A percentile compares a stretch with the other conserved stretches of the same genome.
phyloP scores from a whole-genome alignment of 2,329 filamentous ascomycete genomes.

The Sarocladium strictum region DNA sequence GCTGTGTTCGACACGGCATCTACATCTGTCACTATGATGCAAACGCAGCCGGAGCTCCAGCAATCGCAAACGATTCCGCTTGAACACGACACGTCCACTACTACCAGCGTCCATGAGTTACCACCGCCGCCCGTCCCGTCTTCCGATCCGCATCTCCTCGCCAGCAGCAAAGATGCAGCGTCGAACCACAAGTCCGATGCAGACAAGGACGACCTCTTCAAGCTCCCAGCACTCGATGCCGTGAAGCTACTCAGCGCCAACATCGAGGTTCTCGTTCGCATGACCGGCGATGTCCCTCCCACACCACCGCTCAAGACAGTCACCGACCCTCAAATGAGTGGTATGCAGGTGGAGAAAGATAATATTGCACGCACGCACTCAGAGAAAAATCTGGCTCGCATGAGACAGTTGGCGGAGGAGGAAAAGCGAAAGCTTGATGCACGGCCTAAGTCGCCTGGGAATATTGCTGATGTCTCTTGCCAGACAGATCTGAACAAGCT shows the following conservation, averaged over 20 bases:
- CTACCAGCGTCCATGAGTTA: slow-evolving; percentile 19
- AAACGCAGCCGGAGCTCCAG: slow-evolving; percentile 11
- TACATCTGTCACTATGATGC: slow-evolving; percentile 16
- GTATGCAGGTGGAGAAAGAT: slow-evolving; percentile 57
- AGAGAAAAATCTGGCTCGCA: slow-evolving; percentile 41
- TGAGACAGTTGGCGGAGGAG: neutral
- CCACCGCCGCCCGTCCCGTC: slow-evolving; percentile 39
- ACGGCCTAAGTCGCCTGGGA: neutral
- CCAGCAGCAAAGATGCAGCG: slow-evolving; percentile 10
- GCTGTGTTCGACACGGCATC: slow-evolving; percentile 19
- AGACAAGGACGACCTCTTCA: slow-evolving; percentile 61
- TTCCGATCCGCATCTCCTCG: slow-evolving; percentile 29
- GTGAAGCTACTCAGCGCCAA: slow-evolving; percentile 72
- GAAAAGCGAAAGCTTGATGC: neutral
- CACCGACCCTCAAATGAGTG: slow-evolving; percentile 59
- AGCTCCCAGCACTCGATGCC: slow-evolving; percentile 65
- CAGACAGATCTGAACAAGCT: slow-evolving; percentile 14
- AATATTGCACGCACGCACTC: slow-evolving; percentile 54
- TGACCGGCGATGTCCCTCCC: slow-evolving; percentile 73
- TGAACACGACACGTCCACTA: slow-evolving; percentile 10
- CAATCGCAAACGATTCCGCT: slow-evolving; percentile 15
- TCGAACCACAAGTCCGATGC: slow-evolving; percentile 11
- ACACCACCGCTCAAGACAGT: slow-evolving; percentile 65
- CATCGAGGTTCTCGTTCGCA: slow-evolving; percentile 63
- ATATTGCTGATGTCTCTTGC: neutral